Percentiles rank a stretch among this genome's conserved stretches.
These are phyloP conservation scores for Dictyostelium citrinum DNA, from an alignment of 78 protist genomes.

Conservation along the genomic window DNA sequence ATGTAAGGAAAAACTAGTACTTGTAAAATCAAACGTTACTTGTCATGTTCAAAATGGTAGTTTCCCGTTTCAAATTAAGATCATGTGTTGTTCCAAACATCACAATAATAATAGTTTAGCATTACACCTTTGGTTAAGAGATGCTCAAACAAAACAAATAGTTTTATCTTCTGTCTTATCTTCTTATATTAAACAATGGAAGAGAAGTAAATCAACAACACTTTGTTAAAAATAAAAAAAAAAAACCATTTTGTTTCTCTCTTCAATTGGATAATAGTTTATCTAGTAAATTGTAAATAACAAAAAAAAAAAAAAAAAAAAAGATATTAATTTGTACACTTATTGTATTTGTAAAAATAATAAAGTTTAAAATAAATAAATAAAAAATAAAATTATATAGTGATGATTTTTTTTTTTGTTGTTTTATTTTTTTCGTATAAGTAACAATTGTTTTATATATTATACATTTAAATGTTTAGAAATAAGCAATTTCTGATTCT, in stretches of 20 bases:
- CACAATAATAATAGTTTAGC: conserved; percentile 57
- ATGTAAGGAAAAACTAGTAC: conserved; percentile 43
- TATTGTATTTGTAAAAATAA: background rate
- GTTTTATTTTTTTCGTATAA: background rate
- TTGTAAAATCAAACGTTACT: conserved; percentile 53
- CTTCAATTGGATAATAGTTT: background rate
- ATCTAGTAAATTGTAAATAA: background rate
- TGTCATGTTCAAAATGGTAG: conserved; percentile 14
- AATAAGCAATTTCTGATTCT: background rate
- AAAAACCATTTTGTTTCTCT: background rate
- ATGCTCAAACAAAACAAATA: conserved; percentile 23
- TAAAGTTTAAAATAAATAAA: background rate
- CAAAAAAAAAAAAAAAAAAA: background rate
- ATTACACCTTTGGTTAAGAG: conserved; percentile 62
- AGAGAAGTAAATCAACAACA: conserved; percentile 56
- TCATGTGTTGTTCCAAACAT: conserved; percentile 76
- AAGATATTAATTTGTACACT: background rate
- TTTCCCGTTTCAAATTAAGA: conserved; percentile 40
- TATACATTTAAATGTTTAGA: background rate
- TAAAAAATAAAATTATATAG: no score
- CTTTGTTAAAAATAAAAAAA: background rate
- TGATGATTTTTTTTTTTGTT: no score
- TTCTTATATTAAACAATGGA: conserved; percentile 65
- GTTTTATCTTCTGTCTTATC: conserved; percentile 56
- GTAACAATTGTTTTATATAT: background rate